Conservation (phyloP, 1,284 basidiomycete species). For the Sanghuangporus weigelae region DNA sequence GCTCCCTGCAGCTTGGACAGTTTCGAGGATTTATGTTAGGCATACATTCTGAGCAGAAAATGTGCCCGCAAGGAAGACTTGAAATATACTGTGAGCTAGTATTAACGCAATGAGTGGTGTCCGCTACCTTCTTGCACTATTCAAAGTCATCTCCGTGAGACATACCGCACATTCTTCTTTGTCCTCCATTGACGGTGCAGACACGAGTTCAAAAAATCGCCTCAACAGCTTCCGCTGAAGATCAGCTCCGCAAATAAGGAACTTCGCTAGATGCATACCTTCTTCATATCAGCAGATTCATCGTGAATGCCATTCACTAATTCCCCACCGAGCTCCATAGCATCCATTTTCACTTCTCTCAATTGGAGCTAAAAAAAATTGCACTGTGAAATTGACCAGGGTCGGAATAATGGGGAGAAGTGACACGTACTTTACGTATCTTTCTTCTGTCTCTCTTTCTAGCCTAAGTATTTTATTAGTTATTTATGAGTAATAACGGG, state of each 20-base stretch:
- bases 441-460: slow-evolving; percentile 27
- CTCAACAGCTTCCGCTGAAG: slow-evolving; percentile 35
- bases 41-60: slow-evolving; percentile 37
- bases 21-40: slow-evolving; percentile 24
- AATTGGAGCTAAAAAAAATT: slow-evolving; percentile 29
- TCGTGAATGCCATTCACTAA: slow-evolving; percentile 29
- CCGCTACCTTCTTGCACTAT: slow-evolving; percentile 31
- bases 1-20: slow-evolving; percentile 39
- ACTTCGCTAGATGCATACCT: slow-evolving; percentile 26
- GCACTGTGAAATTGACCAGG: neutral
- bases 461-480: slow-evolving; percentile 18
- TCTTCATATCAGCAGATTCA: slow-evolving; percentile 34
- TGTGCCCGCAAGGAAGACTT: slow-evolving; percentile 41
- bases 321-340: slow-evolving; percentile 31
- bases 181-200: slow-evolving; percentile 36
- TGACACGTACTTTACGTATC: slow-evolving; percentile 24
- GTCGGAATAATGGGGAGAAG: neutral
- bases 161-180: slow-evolving; percentile 44
- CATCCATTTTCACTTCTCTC: slow-evolving; percentile 35
- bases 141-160: slow-evolving; percentile 31
- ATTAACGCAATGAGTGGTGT: neutral
- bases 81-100: neutral
- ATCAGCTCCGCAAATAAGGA: neutral
- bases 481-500: neutral
- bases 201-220: slow-evolving; percentile 36